A percentile compares a stretch with the other conserved stretches of the same genome.
Conservation (phyloP, 306 rosid species). For the Vigna radiata region DNA sequence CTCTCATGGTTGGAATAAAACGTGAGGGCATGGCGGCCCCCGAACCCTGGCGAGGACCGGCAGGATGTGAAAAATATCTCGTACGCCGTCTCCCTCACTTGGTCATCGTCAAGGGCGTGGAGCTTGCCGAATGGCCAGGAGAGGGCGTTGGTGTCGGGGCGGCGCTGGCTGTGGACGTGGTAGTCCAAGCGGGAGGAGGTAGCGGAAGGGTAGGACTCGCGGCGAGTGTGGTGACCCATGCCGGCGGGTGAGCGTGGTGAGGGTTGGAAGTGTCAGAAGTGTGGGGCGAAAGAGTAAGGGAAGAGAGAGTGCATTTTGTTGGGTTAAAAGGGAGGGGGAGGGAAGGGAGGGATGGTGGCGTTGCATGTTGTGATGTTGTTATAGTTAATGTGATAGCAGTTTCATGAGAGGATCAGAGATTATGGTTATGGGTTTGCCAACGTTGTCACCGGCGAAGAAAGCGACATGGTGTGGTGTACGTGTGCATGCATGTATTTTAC, state of each 20-base stretch:
- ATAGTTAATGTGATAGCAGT: constrained; percentile 53
- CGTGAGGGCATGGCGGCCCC: constrained; percentile 79
- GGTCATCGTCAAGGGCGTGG: constrained; percentile 17
- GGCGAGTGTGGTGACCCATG: constrained; percentile 91
- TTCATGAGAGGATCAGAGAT: constrained; percentile 31
- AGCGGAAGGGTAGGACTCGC: constrained; percentile 63
- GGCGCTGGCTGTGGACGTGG: background rate
- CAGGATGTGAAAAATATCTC: constrained; percentile 59
- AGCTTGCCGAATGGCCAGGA: constrained; percentile 46
- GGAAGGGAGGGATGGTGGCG: background rate
- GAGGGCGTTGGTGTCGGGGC: constrained; percentile 36
- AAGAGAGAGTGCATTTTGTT: constrained; percentile 33
- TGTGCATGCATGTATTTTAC: background rate
- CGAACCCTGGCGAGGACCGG: constrained; percentile 68
- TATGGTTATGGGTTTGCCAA: constrained; percentile 43
- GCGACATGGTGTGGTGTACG: constrained; percentile 28
- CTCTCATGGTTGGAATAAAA: constrained; percentile 58
- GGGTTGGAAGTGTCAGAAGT: background rate
- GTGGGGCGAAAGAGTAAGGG: constrained; percentile 45
- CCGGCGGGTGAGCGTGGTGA: constrained; percentile 30
- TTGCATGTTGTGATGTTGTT: constrained; percentile 32
- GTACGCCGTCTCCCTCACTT: constrained; percentile 48
- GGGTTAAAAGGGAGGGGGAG: constrained; percentile 33
- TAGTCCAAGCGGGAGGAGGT: constrained; percentile 44
- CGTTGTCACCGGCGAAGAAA: constrained; percentile 50